These are phyloP conservation scores for Raphanus raphanistrum DNA, from an alignment of 345 rosid genomes.

Conservation along the genomic window DNA sequence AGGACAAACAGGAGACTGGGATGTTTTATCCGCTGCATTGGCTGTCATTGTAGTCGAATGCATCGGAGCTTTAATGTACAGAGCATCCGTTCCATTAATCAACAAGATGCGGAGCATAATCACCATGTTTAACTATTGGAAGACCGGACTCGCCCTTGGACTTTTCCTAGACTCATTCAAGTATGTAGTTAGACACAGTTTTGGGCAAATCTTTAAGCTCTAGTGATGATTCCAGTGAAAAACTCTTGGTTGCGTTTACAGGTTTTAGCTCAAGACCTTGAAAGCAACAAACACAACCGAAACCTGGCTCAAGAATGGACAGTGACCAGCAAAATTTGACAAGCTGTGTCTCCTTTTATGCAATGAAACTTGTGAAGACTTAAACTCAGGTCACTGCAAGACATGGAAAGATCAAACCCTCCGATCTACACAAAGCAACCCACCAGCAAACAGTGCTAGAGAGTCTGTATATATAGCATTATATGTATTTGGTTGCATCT, in stretches of 20 bases:
- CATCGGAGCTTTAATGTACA: constrained; percentile 89
- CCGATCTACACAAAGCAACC: neutral
- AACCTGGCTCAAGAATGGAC: constrained; percentile 10
- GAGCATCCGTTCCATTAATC: constrained; percentile 55
- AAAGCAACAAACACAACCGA: constrained; percentile 11
- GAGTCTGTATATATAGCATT: constrained; percentile 11
- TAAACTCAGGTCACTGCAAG: neutral
- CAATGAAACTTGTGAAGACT: constrained; percentile 11
- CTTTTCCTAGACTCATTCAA: constrained; percentile 95
- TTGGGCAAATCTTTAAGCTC: constrained; percentile 19
- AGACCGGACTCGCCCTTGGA: constrained; percentile 83
- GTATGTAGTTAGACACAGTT: constrained; percentile 48
- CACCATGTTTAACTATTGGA: constrained; percentile 84
- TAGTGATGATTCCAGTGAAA: neutral
- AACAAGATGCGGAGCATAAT: constrained; percentile 53
- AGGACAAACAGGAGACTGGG: constrained; percentile 99
- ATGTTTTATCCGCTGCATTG: constrained; percentile 85
- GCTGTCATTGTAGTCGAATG: constrained; percentile 80
- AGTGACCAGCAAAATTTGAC: constrained; percentile 11
- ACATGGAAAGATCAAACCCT: neutral
- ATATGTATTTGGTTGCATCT: neutral
- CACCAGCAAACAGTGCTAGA: constrained; percentile 9
- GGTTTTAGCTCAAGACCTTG: constrained; percentile 32
- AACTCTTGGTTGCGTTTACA: constrained; percentile 24
- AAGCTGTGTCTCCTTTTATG: constrained; percentile 9